phyloP scores from a whole-genome alignment of 2,329 filamentous ascomycete genomes.

The Talaromyces atroroseus region DNA sequence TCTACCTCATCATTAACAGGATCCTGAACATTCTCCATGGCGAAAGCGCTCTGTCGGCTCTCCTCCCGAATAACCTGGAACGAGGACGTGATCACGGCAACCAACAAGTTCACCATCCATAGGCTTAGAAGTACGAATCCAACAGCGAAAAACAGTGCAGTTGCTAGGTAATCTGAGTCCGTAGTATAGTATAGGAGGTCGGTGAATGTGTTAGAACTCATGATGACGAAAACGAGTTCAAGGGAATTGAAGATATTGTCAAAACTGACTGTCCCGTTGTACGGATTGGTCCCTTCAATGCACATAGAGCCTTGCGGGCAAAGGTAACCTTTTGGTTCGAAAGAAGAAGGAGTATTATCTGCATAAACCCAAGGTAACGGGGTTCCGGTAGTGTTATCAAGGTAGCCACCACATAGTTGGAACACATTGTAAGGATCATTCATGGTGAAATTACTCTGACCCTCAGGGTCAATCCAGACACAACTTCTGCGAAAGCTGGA shows the following conservation, averaged over 20 bases:
- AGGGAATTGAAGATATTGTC: constrained; percentile 91
- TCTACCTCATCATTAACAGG: constrained; percentile 35
- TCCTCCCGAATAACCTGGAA: constrained; percentile 98
- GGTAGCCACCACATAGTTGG: constrained; percentile 81
- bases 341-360: constrained; percentile 44
- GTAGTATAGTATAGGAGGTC: constrained; percentile 92
- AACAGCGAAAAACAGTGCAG: constrained; percentile 68
- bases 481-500: constrained; percentile 71
- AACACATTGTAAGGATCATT: constrained; percentile 54
- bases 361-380: constrained; percentile 66
- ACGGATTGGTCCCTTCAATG: constrained; percentile 72
- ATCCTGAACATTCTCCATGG: constrained; percentile 60
- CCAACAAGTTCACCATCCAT: constrained; percentile 90
- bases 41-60: constrained; percentile 89
- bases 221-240: constrained; percentile 93
- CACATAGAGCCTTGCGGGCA: constrained; percentile 82
- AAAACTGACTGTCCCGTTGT: constrained; percentile 81
- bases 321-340: constrained; percentile 69
- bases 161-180: constrained; percentile 81
- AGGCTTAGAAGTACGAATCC: constrained; percentile 87
- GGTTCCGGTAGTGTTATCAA: constrained; percentile 55
- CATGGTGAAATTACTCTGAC: constrained; percentile 33
- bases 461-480: constrained; percentile 65
- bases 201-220: constrained; percentile 96
- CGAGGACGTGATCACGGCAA: constrained; percentile 96